phyloP scores from a whole-genome alignment of 192 early-diverging fungal genomes.

The Rhizophlyctis rosea region DNA sequence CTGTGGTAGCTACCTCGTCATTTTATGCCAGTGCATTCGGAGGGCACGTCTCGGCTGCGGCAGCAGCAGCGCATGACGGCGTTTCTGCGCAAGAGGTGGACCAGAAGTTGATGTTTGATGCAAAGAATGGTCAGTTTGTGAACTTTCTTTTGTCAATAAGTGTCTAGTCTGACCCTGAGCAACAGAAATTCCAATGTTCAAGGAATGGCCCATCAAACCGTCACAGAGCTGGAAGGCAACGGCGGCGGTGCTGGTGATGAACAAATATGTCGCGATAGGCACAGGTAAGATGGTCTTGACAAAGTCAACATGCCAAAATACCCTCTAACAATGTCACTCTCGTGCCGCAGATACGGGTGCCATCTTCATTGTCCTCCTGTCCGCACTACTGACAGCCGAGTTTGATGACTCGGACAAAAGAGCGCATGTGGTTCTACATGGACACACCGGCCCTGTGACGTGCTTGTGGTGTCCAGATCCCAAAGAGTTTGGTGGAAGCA shows the following conservation, averaged over 20 bases:
- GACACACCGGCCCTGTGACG: constrained; percentile 61
- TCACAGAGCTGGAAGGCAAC: too few species aligned
- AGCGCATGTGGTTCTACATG: constrained; percentile 25
- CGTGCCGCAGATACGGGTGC: constrained; percentile 54
- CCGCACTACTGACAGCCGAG: constrained; percentile 35
- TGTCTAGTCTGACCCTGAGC: too few species aligned
- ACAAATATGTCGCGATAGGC: constrained; percentile 63
- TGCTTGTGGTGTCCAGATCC: constrained; percentile 52
- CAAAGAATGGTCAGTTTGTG: too few species aligned
- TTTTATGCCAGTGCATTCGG: too few species aligned
- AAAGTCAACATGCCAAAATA: neutral
- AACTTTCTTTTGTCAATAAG: too few species aligned
- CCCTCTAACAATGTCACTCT: constrained; percentile 2
- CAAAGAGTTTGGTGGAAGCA: constrained; percentile 23
- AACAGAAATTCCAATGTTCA: too few species aligned
- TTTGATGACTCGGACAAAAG: constrained; percentile 22
- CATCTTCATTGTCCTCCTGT: constrained; percentile 53
- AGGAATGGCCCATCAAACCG: too few species aligned
- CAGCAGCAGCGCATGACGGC: too few species aligned
- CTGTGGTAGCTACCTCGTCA: too few species aligned
- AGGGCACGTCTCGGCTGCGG: too few species aligned
- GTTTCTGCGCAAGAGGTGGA: too few species aligned
- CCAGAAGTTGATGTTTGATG: too few species aligned
- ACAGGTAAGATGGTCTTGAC: constrained; percentile 48
- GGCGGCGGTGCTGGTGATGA: constrained; percentile 45